Conservation (phyloP, 768 basidiomycete species). For the Pulveroboletus sp. region DNA sequence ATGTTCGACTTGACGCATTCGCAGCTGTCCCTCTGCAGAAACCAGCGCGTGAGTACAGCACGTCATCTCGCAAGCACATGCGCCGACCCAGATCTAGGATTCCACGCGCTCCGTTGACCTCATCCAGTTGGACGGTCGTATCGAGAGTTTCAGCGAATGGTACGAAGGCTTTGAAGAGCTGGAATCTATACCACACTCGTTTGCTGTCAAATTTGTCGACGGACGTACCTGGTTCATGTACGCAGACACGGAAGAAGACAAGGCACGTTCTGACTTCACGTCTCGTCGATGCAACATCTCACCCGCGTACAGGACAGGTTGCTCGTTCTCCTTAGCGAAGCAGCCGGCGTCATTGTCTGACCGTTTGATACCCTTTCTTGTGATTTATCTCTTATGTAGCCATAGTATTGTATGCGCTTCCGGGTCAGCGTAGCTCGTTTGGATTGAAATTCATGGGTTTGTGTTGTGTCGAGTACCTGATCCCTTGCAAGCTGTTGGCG, state of each 20-base stretch:
- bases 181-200: conserved; percentile 60
- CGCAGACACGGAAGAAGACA: conserved; percentile 59
- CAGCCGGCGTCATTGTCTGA: conserved; percentile 28
- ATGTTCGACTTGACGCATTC: conserved; percentile 44
- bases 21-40: conserved; percentile 45
- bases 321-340: conserved; percentile 27
- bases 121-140: conserved; percentile 42
- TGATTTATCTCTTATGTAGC: conserved; percentile 15
- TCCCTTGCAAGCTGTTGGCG: no score
- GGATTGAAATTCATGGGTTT: neutral
- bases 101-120: conserved; percentile 26
- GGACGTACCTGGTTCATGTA: conserved; percentile 53
- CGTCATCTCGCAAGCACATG: neutral
- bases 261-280: conserved; percentile 34
- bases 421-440: conserved; percentile 11
- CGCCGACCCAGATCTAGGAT: conserved; percentile 22
- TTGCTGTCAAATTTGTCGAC: conserved; percentile 58
- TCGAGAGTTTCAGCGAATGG: conserved; percentile 54
- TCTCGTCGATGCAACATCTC: neutral
- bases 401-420: conserved; percentile 9
- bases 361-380: conserved; percentile 8
- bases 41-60: conserved; percentile 39
- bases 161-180: conserved; percentile 65
- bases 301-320: conserved; percentile 19
- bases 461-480: neutral